These are phyloP conservation scores for Barbarea vulgaris DNA, from an alignment of 345 rosid species.

Conservation along the genomic window DNA sequence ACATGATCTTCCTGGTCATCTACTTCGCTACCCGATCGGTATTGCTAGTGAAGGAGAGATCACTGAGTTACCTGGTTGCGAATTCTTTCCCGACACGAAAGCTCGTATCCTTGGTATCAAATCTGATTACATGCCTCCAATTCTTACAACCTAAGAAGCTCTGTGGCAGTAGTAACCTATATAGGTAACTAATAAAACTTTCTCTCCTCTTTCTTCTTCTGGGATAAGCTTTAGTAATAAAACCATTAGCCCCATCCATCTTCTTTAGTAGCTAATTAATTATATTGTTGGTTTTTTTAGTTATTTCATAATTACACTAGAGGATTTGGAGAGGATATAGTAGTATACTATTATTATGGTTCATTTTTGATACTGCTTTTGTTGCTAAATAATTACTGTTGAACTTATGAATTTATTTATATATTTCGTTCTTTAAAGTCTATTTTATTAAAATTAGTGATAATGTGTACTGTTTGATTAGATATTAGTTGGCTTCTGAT, in stretches of 20 bases:
- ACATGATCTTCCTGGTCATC: slow-evolving; percentile 86
- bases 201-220: slow-evolving; percentile 14
- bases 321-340: not conserved
- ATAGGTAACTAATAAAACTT: slow-evolving; percentile 13
- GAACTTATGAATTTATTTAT: slow-evolving; percentile 17
- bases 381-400: slow-evolving; percentile 16
- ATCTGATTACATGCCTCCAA: slow-evolving; percentile 94
- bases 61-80: slow-evolving; percentile 66
- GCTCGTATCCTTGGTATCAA: slow-evolving; percentile 82
- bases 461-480: not conserved
- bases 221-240: slow-evolving; percentile 15
- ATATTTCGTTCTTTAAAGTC: not conserved
- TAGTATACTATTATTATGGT: not conserved
- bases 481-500: not conserved
- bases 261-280: slow-evolving; percentile 3
- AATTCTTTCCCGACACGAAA: slow-evolving; percentile 90
- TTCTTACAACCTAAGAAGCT: slow-evolving; percentile 71
- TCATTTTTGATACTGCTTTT: not conserved
- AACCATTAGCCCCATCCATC: not conserved
- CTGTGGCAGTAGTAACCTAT: not conserved
- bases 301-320: not conserved
- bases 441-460: not conserved
- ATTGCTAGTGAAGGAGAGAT: slow-evolving; percentile 66
- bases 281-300: not conserved
- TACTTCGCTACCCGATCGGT: slow-evolving; percentile 83